Conservation (phyloP, 2,329 filamentous ascomycete species). For the Nemania sp. region DNA sequence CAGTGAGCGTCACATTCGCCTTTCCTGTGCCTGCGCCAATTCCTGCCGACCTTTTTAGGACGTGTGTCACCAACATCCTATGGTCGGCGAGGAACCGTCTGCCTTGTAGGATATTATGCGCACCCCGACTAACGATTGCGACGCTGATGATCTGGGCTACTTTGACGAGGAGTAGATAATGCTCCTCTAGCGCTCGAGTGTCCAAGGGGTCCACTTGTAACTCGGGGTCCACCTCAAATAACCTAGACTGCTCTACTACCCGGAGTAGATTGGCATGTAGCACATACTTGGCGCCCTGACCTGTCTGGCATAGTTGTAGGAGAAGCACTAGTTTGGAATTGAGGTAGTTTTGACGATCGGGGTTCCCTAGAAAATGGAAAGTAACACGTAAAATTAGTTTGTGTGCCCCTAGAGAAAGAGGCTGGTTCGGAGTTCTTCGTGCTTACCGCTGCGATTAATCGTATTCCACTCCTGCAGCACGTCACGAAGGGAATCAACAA, state of each 20-base stretch:
- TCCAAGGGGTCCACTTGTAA: slow-evolving; percentile 83
- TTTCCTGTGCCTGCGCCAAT: slow-evolving; percentile 68
- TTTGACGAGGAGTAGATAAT: slow-evolving; percentile 85
- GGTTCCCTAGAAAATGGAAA: slow-evolving; percentile 50
- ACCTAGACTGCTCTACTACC: slow-evolving; percentile 80
- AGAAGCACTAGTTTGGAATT: slow-evolving; percentile 85
- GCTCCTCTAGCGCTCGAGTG: slow-evolving; percentile 77
- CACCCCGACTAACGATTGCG: slow-evolving; percentile 82
- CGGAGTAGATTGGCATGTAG: slow-evolving; percentile 90
- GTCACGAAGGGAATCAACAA: slow-evolving; percentile 87
- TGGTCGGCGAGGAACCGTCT: slow-evolving; percentile 85
- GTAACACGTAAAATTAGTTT: slow-evolving; percentile 34
- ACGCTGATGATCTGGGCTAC: slow-evolving; percentile 85
- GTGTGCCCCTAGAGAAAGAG: neutral
- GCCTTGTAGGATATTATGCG: slow-evolving; percentile 84
- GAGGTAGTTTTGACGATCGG: slow-evolving; percentile 63
- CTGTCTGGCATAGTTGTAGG: slow-evolving; percentile 84
- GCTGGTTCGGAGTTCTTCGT: slow-evolving; percentile 18
- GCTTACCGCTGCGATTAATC: slow-evolving; percentile 67
- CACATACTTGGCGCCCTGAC: slow-evolving; percentile 86
- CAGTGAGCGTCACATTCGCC: slow-evolving; percentile 60
- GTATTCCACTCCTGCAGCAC: slow-evolving; percentile 79
- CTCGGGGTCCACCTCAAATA: slow-evolving; percentile 92
- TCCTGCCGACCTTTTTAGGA: slow-evolving; percentile 89
- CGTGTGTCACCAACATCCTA: slow-evolving; percentile 83